Conservation (phyloP, 371 early-diverging fungal genomes). For the Circinella minor region DNA sequence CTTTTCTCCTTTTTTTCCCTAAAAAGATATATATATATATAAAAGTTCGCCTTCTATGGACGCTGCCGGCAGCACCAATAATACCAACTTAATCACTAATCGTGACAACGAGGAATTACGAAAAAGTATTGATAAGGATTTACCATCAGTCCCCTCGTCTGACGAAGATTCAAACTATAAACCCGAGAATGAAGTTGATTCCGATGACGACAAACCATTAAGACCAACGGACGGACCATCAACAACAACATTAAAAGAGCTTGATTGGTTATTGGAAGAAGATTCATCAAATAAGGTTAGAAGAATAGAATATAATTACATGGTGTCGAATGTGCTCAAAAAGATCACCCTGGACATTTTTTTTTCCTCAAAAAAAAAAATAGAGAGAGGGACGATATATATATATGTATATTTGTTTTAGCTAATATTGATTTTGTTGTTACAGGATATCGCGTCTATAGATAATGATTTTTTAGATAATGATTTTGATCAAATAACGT, state of each 20-base stretch:
- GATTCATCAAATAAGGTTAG: background rate
- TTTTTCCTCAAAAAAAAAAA: too few species aligned
- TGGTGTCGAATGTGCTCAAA: too few species aligned
- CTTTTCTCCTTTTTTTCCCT: too few species aligned
- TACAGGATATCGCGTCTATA: background rate
- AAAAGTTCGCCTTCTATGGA: conserved; percentile 2
- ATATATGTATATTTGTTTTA: too few species aligned
- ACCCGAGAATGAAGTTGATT: background rate
- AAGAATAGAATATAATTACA: background rate
- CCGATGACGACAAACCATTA: conserved; percentile 9
- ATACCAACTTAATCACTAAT: background rate
- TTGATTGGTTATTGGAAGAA: conserved; percentile 36
- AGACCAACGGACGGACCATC: conserved; percentile 3
- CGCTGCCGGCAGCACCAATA: conserved; percentile 15
- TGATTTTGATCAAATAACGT: conserved; percentile 48
- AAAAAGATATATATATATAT: background rate
- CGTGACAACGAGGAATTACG: background rate
- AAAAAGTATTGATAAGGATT: background rate
- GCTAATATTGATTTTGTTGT: background rate
- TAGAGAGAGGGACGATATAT: too few species aligned
- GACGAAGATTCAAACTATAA: conserved; percentile 10
- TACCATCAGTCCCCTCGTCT: conserved; percentile 13
- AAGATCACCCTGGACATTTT: too few species aligned
- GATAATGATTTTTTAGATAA: conserved; percentile 27
- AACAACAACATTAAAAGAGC: conserved; percentile 28